Conservation (phyloP, 345 rosid species). For the Camelina laxa region DNA sequence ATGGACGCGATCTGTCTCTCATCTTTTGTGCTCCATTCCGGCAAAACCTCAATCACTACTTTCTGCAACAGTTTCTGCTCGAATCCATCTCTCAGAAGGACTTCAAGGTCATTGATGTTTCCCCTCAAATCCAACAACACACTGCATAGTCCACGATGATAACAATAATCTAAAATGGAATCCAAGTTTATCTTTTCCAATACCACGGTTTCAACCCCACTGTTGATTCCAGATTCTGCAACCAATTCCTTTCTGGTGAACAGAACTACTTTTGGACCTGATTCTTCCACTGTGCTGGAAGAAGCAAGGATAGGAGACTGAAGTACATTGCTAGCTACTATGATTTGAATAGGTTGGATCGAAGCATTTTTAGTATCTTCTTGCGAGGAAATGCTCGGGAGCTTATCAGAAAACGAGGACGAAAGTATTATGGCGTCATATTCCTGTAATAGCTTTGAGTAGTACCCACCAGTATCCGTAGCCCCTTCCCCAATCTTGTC, state of each 20-base stretch:
- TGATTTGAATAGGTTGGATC: slow-evolving; percentile 61
- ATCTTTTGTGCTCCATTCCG: slow-evolving; percentile 54
- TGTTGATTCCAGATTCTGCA: slow-evolving; percentile 42
- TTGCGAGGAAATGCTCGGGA: slow-evolving; percentile 51
- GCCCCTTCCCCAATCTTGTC: slow-evolving; percentile 74
- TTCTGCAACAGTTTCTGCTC: slow-evolving; percentile 63
- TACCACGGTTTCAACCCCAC: slow-evolving; percentile 54
- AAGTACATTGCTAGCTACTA: slow-evolving; percentile 47
- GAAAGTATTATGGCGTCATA: slow-evolving; percentile 72
- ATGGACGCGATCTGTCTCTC: slow-evolving; percentile 27
- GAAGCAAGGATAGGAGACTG: slow-evolving; percentile 37
- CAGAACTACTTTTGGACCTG: slow-evolving; percentile 48
- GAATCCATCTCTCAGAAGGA: slow-evolving; percentile 56
- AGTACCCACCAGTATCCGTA: slow-evolving; percentile 62
- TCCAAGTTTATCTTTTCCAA: slow-evolving; percentile 52
- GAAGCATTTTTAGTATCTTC: slow-evolving; percentile 60
- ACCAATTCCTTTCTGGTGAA: slow-evolving; percentile 47
- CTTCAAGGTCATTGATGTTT: slow-evolving; percentile 49
- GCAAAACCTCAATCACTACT: slow-evolving; percentile 62
- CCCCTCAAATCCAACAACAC: slow-evolving; percentile 74
- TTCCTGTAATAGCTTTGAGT: slow-evolving; percentile 71
- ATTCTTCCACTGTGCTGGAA: slow-evolving; percentile 35
- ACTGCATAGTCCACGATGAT: slow-evolving; percentile 57
- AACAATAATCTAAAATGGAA: slow-evolving; percentile 62
- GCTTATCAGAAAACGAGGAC: slow-evolving; percentile 47